Evolutionary conservation across 148 eudicot genomes (phyloP).

Genomic region (Fallopia convolvulus): DNA sequence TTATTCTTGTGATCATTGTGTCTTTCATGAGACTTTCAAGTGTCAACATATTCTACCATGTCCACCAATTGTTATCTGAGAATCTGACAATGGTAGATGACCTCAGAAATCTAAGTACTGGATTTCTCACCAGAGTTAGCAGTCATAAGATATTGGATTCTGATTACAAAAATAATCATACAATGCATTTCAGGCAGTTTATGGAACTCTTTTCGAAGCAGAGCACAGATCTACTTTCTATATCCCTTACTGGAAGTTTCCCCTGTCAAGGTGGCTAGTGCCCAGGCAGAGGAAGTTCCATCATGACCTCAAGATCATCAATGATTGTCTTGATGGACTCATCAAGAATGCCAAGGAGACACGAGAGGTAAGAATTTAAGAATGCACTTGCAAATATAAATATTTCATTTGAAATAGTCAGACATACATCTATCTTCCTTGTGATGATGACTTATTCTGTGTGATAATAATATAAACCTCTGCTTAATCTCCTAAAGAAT

Average conservation of each 20-base stretch:
- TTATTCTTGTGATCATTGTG: background rate
- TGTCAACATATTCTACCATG: background rate
- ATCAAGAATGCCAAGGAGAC: conserved; percentile 96
- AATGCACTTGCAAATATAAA: background rate
- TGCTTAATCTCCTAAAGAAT: background rate
- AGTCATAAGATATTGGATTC: background rate
- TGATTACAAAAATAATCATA: background rate
- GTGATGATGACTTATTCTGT: background rate
- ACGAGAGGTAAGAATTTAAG: conserved; percentile 54
- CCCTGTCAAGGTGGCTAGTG: conserved; percentile 84
- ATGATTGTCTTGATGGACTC: conserved; percentile 94
- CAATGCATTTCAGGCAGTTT: conserved; percentile 63
- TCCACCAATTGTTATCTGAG: background rate
- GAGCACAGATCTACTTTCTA: conserved; percentile 99
- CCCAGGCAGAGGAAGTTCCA: conserved; percentile 94
- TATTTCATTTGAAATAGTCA: background rate
- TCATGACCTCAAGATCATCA: conserved; percentile 73
- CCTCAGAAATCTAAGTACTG: background rate
- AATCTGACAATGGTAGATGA: background rate
- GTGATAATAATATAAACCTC: background rate
- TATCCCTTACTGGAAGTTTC: conserved; percentile 95
- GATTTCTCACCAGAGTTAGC: background rate
- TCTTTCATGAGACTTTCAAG: background rate
- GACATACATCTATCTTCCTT: background rate
- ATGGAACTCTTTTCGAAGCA: conserved; percentile 98